phyloP scores from a whole-genome alignment of 169 alveolate species.

The Hammondia hammondi region DNA sequence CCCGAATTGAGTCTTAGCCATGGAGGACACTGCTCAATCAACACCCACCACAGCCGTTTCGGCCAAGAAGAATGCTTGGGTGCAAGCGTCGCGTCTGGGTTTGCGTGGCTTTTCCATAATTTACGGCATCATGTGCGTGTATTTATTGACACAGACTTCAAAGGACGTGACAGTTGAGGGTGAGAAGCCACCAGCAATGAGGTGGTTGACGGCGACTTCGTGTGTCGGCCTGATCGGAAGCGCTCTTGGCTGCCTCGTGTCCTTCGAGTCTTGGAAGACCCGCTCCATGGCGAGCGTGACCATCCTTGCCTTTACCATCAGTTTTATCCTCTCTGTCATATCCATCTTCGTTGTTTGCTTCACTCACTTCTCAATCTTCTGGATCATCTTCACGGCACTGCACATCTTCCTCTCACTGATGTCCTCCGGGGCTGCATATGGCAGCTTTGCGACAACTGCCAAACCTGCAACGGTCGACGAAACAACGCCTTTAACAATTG shows the following conservation, averaged over 20 bases:
- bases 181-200: constrained; percentile 31
- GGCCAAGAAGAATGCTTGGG: not conserved
- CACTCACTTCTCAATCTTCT: constrained; percentile 54
- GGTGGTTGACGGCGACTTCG: constrained; percentile 39
- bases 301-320: constrained; percentile 35
- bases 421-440: constrained; percentile 54
- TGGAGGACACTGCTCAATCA: not conserved
- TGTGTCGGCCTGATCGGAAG: constrained; percentile 53
- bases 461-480: constrained; percentile 36
- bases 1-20: not conserved
- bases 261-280: constrained; percentile 53
- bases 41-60: not conserved
- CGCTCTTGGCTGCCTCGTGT: constrained; percentile 47
- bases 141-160: constrained; percentile 45
- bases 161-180: not conserved
- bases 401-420: constrained; percentile 57
- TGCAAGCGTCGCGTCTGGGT: constrained; percentile 18
- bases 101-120: constrained; percentile 7
- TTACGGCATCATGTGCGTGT: constrained; percentile 36
- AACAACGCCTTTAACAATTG: not conserved
- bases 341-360: constrained; percentile 22
- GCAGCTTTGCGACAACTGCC: not conserved
- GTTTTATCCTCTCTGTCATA: constrained; percentile 28
- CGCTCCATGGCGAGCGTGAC: constrained; percentile 42
- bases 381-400: constrained; percentile 46